A percentile compares a stretch with the other conserved stretches of the same genome.
Evolutionary conservation across 164 flowering plant genomes (phyloP).

Genomic region (Magnolia changhungtana): DNA sequence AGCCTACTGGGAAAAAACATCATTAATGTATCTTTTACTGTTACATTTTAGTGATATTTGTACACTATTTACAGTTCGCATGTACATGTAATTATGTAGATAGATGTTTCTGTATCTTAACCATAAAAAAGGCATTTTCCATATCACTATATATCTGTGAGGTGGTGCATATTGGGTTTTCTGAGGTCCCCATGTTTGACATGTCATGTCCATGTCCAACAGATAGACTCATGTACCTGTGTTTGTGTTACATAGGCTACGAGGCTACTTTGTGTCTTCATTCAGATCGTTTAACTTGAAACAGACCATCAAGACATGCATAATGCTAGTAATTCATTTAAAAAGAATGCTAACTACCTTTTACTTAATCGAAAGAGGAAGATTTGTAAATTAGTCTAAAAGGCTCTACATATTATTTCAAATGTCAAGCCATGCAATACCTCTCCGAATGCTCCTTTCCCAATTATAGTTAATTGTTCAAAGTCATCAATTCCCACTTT

Average conservation of each 20-base stretch:
- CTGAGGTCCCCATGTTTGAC: not conserved
- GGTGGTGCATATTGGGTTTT: too few species aligned
- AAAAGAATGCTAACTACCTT: too few species aligned
- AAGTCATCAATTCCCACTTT: slow-evolving; percentile 91
- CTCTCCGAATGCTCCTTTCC: slow-evolving; percentile 93
- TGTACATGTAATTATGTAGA: too few species aligned
- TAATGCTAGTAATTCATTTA: too few species aligned
- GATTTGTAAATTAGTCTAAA: not conserved
- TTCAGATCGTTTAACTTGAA: not conserved
- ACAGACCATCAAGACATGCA: too few species aligned
- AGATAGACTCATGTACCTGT: not conserved
- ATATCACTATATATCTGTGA: too few species aligned
- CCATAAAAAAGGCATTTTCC: too few species aligned
- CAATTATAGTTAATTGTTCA: slow-evolving; percentile 70
- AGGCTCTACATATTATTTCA: not conserved
- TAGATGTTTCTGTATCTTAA: too few species aligned
- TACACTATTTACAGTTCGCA: too few species aligned
- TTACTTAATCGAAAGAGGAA: not conserved
- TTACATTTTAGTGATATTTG: too few species aligned
- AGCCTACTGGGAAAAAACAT: too few species aligned
- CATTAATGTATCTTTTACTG: too few species aligned
- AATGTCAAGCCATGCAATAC: slow-evolving; percentile 25
- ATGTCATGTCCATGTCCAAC: not conserved
- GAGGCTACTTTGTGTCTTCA: not conserved
- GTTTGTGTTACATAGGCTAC: not conserved